Evolutionary conservation across 306 rosid species (phyloP), one percentile per base, ranked within the genome.

Genomic region (Myrica gale): DNA sequence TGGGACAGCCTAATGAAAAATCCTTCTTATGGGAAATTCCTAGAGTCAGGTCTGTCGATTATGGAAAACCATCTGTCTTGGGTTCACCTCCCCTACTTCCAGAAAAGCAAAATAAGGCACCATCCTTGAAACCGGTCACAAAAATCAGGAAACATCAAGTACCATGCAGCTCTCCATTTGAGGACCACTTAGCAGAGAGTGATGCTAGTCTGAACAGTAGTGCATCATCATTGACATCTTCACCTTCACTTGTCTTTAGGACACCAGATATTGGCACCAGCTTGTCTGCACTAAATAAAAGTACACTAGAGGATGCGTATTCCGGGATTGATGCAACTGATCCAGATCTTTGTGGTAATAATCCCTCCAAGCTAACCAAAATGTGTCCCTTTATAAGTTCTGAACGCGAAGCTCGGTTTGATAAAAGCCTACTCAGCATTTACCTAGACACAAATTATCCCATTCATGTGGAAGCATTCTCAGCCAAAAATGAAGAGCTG

Each of bases 371-470:
- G 68, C 26, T 61, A 74, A 84, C 76, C 42, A 86, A 84, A 75
- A 70, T 75, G 67, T 70, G 56, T 84, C 78, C 66, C 73, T 72
- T 74, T 56, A 76, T 79, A 50, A 63, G 45, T 46, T 71, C 82
- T 67, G 85, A 77, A 78, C 68, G 72, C 53, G 69, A 79, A 42
- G 81, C 21, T 65, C 58, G 21, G 78, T 87, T 86, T 42, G 82
- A 80, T 83, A 54, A 86, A 46, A 73, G 80, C 72, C 84, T 73
- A 54, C 81, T 83, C 60, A 45, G 43, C 68, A 72, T 84, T 75
- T 90, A 84, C 72, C 84, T 85, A 10, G 91, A 88, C 63, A 78
- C 62, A 70, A 84, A 80, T 50, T 90, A 88, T 63, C 85, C 80
- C 79, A 60, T 75, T 68, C 19, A 69, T 73, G 54, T 44, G 17